These are phyloP conservation scores for Phytophthora pinifolia DNA, from an alignment of 352 stramenopile genomes.

Conservation along the genomic window DNA sequence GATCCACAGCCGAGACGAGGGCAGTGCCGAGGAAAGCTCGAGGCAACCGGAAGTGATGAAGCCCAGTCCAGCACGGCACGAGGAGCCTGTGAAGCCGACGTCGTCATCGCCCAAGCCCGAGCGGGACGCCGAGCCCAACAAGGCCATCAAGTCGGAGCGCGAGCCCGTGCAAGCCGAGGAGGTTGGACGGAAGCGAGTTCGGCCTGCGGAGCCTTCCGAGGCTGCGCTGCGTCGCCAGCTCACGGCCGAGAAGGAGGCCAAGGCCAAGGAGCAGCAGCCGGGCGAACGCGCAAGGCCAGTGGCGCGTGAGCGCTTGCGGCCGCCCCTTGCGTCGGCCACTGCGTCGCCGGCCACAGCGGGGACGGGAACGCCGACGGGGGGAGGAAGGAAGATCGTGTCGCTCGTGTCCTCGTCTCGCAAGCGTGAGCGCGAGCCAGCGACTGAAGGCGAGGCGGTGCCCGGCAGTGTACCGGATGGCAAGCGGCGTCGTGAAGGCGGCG, in stretches of 20 bases:
- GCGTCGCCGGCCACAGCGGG: constrained; percentile 6
- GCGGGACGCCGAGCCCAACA: constrained; percentile 12
- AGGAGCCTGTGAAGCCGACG: constrained; percentile 18
- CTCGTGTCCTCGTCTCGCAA: constrained; percentile 72
- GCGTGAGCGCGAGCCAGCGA: constrained; percentile 50
- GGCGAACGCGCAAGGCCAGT: constrained; percentile 21
- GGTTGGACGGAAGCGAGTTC: constrained; percentile 46
- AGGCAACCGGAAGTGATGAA: constrained; percentile 15
- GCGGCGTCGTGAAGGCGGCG: constrained; percentile 51
- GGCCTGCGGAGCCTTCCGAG: constrained; percentile 57
- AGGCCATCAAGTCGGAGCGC: constrained; percentile 22
- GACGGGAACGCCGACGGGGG: constrained; percentile 26
- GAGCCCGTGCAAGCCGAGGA: constrained; percentile 25
- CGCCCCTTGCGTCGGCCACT: constrained; percentile 21
- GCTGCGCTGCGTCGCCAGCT: constrained; percentile 67
- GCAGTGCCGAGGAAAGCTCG: constrained; percentile 5
- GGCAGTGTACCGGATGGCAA: constrained; percentile 37
- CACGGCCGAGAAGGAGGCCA: constrained; percentile 71
- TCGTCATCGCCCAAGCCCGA: constrained; percentile 23
- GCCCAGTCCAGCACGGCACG: constrained; percentile 16
- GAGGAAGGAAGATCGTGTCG: constrained; percentile 72
- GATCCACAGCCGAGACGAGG: constrained; percentile 22
- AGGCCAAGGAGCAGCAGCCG: constrained; percentile 30
- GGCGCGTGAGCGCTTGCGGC: constrained; percentile 29
- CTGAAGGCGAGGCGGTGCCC: constrained; percentile 14